Evolutionary conservation across 208 protist genomes (phyloP), one percentile per base, ranked within the genome.

Genomic region (Phytomonas sp.): DNA sequence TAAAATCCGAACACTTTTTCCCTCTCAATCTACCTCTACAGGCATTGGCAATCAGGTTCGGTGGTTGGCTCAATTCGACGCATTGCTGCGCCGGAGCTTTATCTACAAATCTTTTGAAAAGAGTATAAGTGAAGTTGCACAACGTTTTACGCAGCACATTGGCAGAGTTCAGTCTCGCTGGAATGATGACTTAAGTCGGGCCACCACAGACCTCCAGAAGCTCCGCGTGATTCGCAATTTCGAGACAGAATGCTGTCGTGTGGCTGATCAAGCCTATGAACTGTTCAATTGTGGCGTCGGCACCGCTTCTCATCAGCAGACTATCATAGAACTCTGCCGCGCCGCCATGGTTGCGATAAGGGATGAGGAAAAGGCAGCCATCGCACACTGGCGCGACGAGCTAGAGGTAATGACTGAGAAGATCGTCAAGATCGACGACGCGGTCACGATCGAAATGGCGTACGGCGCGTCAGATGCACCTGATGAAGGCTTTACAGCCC

Each of bases 191-290:
- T 77, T 76, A 28, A 79, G 78, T 26, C 80, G 88, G 30, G 82
- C 84, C 9, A 81, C 74, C 9, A 90, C 83, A 15, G 83, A 84
- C 17, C 70, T 93, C 40, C 83, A 92, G 63, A 77, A 80, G 60
- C 70, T 96, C 31, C 86, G 85, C 20, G 80, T 81, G 37, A 76
- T 80, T 23, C 82, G 83, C 71, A 81, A 81, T 62, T 91, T 80
- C 68, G 75, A 83, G 61, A 80, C 84, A 0, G 86, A 92, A 68
- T 86, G 81, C 68, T 72, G 79, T 31, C 67, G 76, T 66, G 75
- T 92, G 32, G 76, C 84, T 3, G 83, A 92, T 56, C 74, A 71
- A 17, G 87, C 87, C 11, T 72, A 73, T 59, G 72, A 74, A 61
- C 40, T 93, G 9, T 91, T 96, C 72, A 87, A 87, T 31, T 8